Evolutionary conservation across 805 yeast genomes (phyloP).

Genomic region (Lipomyces starkeyi): DNA sequence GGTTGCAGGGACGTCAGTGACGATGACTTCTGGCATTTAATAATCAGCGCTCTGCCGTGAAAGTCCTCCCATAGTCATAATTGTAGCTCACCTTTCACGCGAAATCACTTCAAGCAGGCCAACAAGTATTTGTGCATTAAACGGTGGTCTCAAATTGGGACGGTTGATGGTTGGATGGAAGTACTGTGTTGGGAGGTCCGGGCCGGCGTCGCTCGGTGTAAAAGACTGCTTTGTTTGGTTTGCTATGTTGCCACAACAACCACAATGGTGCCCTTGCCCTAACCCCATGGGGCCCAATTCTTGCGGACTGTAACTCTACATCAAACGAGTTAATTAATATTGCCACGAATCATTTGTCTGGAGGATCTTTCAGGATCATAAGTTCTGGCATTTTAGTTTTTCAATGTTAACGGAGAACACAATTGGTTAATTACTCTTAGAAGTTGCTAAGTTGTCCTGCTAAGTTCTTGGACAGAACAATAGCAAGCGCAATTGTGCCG

Average conservation of each 20-base stretch:
- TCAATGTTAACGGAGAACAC: too few relatives aligned
- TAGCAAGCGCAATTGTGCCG: too few relatives aligned
- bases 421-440: too few relatives aligned
- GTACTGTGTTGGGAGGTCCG: background rate
- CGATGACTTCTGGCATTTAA: background rate
- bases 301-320: too few relatives aligned
- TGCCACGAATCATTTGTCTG: too few relatives aligned
- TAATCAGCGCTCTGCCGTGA: background rate
- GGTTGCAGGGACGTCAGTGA: background rate
- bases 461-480: too few relatives aligned
- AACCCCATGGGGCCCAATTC: background rate
- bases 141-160: background rate
- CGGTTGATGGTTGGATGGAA: background rate
- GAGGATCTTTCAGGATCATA: too few relatives aligned
- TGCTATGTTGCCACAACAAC: slow-evolving; percentile 4
- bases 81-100: background rate
- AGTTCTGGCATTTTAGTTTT: too few relatives aligned
- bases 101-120: background rate
- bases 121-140: background rate
- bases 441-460: too few relatives aligned
- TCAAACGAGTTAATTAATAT: too few relatives aligned
- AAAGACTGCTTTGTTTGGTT: background rate
- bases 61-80: background rate
- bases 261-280: background rate
- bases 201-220: background rate